These are phyloP conservation scores for Hypoxylon lenormandii DNA, from an alignment of 495 filamentous ascomycete species.

Conservation along the genomic window DNA sequence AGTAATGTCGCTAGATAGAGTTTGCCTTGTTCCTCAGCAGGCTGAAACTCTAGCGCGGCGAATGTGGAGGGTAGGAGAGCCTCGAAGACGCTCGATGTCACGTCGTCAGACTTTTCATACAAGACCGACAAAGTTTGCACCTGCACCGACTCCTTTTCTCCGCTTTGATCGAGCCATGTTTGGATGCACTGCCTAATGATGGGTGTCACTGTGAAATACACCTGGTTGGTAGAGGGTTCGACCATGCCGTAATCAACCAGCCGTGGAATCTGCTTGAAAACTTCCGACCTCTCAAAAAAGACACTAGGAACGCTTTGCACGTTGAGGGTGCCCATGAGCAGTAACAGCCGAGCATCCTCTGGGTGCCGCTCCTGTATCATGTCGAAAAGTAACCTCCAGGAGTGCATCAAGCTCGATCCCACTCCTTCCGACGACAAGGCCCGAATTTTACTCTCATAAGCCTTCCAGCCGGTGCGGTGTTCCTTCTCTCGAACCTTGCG, in stretches of 20 bases:
- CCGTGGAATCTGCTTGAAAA: not conserved
- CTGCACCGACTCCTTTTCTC: not conserved
- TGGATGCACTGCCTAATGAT: not conserved
- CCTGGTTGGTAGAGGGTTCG: not conserved
- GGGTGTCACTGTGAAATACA: not conserved
- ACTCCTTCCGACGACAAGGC: not conserved
- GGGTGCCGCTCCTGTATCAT: not conserved
- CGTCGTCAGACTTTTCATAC: not conserved
- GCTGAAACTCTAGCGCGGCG: not conserved
- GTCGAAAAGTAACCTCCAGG: not conserved
- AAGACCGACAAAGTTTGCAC: not conserved
- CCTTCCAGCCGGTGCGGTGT: not conserved
- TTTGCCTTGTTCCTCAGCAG: not conserved
- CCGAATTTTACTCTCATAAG: not conserved
- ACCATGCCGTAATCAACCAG: slow-evolving; percentile 3
- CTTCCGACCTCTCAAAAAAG: not conserved
- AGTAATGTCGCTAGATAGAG: not conserved
- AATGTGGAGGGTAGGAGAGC: not conserved
- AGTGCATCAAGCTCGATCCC: not conserved
- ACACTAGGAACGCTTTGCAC: not conserved
- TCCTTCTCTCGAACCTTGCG: not conserved
- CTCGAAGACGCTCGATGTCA: not conserved
- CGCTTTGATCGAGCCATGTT: not conserved
- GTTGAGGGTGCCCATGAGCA: not conserved
- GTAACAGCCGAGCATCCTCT: not conserved